Conservation (phyloP, 179 eudicot species). For the Sideroxylon spinosum region DNA sequence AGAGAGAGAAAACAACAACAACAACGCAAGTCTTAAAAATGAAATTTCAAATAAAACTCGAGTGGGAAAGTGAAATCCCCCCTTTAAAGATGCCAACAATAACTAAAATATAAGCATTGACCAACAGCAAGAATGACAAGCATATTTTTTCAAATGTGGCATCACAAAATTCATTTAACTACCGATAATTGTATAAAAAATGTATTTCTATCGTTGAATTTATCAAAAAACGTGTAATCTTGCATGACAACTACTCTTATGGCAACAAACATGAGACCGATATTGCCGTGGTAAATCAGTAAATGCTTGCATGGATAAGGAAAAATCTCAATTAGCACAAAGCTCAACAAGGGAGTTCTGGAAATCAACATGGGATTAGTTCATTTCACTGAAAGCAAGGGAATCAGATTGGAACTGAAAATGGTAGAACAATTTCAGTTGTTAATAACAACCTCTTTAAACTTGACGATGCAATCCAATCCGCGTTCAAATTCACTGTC, state of each 20-base stretch:
- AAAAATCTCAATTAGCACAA: background rate
- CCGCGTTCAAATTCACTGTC: conserved; percentile 73
- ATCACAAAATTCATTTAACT: no score
- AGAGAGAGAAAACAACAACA: no score
- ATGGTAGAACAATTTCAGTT: background rate
- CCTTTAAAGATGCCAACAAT: no score
- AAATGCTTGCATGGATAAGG: background rate
- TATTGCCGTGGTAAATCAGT: background rate
- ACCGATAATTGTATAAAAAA: no score
- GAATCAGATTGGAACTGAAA: background rate
- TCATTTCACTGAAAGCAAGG: background rate
- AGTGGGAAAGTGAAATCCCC: no score
- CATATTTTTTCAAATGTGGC: no score
- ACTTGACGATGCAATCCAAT: conserved; percentile 53
- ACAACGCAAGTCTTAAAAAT: no score
- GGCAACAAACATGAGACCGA: background rate
- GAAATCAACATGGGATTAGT: background rate
- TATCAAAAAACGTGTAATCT: background rate
- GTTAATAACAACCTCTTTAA: conserved; percentile 31
- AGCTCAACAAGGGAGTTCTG: background rate
- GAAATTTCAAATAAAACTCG: no score
- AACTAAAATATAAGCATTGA: no score
- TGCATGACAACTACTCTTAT: background rate
- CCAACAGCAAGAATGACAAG: no score
- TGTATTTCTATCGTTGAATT: no score